Evolutionary conservation across 164 flowering plant genomes (phyloP).

Genomic region (Vitis labrusca): DNA sequence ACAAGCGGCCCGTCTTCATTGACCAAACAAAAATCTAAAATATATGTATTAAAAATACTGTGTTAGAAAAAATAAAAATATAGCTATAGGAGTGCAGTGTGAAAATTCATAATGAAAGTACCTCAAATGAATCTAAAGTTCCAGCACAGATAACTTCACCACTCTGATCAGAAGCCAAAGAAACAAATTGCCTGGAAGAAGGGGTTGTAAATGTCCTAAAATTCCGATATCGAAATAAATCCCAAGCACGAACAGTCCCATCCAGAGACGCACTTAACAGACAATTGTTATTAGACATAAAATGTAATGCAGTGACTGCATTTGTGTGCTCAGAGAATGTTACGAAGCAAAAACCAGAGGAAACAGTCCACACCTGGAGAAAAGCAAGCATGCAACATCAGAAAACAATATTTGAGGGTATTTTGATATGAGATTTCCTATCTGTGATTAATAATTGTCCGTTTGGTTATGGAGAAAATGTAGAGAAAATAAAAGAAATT

Average conservation of each 20-base stretch:
- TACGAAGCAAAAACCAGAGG: conserved; percentile 89
- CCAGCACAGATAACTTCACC: conserved; percentile 99
- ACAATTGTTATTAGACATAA: conserved; percentile 73
- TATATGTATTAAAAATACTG: not conserved
- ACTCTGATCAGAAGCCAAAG: conserved; percentile 91
- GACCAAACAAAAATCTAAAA: conserved; percentile 95
- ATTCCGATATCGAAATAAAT: conserved; percentile 89
- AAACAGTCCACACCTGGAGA: conserved; percentile 87
- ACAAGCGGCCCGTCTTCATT: conserved; percentile 95
- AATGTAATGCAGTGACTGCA: conserved; percentile 95
- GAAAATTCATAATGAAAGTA: conserved; percentile 18
- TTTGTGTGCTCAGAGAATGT: conserved; percentile 96
- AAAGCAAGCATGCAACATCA: conserved; percentile 15
- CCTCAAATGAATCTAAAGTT: conserved; percentile 97
- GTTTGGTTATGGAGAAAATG: too few species aligned
- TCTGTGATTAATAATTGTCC: too few species aligned
- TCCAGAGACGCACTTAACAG: conserved; percentile 96
- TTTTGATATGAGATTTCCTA: too few species aligned
- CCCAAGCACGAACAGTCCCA: conserved; percentile 99
- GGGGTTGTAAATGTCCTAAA: conserved; percentile 94
- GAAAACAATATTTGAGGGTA: too few species aligned
- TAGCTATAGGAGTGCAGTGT: not conserved
- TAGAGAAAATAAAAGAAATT: too few species aligned
- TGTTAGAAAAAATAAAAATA: conserved; percentile 10
- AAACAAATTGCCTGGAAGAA: conserved; percentile 87